Evolutionary conservation across 2,329 filamentous ascomycete genomes (phyloP), one percentile per base, ranked within the genome.

Genomic region (Pseudonectria buxi): DNA sequence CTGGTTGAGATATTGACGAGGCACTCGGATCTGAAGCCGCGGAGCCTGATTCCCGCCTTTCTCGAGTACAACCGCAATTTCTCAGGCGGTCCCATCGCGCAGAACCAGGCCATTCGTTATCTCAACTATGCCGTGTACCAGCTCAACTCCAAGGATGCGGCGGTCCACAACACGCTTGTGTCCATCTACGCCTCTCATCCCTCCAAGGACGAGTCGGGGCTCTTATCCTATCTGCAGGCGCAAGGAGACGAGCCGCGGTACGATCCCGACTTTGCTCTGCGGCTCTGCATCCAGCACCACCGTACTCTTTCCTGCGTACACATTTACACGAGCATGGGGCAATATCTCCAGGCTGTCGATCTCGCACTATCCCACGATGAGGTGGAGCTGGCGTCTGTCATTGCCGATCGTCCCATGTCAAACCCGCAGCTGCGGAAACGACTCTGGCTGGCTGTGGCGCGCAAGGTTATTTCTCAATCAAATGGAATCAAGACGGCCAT

Each of bases 1-100:
- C 69, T 94, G 15, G 84, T 96, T n/a, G 90, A 98, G 49, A 88
- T 98, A 24, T 66, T 98, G 54, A 95, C 94, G 85, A 78, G 92
- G 25, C 90, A 96, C 55, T 72, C 78, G 5, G 86, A 88, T 44
- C 73, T 98, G 15, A 81, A 94, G 50, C 80, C 88, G 2, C 81
- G 88, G 38, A 88, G 83, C 48, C 76, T 98, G 32, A 95, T 98
- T 32, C 94, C 92, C 2, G 92, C 90, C 1, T 70, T 98, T 40
- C 74, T 98, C 9, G 94, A 89, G 57, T 98, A 98, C 64, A 94
- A 95, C 63, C 83, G 85, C 47, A 80, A 78, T 36, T 80, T 78
- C 46, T 75, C 72, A 33, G 81, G 82, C 0, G 53, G 57, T 5
- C 64, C 83, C 0, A 65, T 90, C 18, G 59, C 65, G 6, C 78